These are phyloP conservation scores for Omphalea diandra DNA, from an alignment of 441 rosid species.

Conservation along the genomic window DNA sequence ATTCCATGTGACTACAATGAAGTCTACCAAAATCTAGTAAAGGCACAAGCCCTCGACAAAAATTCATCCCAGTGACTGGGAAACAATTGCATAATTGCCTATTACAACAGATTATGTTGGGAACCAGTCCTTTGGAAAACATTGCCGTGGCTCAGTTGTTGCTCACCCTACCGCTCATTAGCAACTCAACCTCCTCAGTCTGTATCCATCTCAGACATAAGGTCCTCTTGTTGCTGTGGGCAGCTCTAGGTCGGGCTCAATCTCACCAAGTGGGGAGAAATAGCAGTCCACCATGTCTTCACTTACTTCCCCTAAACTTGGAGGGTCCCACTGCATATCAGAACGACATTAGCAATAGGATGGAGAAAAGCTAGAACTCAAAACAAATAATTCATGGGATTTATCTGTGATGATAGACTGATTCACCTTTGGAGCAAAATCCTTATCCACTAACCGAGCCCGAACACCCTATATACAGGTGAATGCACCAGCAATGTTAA, in stretches of 20 bases:
- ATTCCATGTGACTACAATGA: too few species aligned
- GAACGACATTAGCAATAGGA: background rate
- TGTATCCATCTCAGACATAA: slow-evolving; percentile 33
- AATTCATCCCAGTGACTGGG: too few species aligned
- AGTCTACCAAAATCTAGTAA: slow-evolving; percentile 2
- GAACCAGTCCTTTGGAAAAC: background rate
- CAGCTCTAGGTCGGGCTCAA: slow-evolving; percentile 64
- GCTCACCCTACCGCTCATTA: background rate
- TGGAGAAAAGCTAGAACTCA: background rate
- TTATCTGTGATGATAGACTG: background rate
- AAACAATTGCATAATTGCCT: background rate
- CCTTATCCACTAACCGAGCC: slow-evolving; percentile 73
- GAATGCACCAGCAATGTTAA: slow-evolving; percentile 11
- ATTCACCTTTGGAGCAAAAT: slow-evolving; percentile 90
- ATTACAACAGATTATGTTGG: background rate
- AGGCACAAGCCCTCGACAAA: background rate
- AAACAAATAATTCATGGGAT: background rate
- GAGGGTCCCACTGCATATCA: slow-evolving; percentile 84
- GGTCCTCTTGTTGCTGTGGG: slow-evolving; percentile 78
- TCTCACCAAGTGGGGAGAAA: slow-evolving; percentile 48
- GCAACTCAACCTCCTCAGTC: background rate
- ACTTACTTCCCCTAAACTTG: slow-evolving; percentile 64
- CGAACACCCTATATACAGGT: slow-evolving; percentile 58
- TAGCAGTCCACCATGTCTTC: slow-evolving; percentile 75
- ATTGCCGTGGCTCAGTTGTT: background rate